These are phyloP conservation scores for Apiospora hydei DNA, from an alignment of 2,329 filamentous ascomycete genomes.

Conservation along the genomic window DNA sequence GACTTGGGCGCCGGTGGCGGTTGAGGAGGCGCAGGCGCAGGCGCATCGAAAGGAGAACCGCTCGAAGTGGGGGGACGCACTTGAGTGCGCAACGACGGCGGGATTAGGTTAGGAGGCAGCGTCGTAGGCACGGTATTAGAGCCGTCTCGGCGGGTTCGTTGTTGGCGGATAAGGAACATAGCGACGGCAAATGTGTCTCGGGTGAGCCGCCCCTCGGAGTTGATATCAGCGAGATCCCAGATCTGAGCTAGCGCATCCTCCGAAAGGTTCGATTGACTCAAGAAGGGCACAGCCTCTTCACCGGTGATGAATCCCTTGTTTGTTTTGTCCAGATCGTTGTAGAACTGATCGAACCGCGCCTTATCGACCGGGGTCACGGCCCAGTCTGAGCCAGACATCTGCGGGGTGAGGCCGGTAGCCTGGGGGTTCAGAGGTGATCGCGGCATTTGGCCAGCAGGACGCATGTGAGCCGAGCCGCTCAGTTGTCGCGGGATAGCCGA, in stretches of 20 bases:
- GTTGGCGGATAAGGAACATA: constrained; percentile 95
- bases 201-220: constrained; percentile 83
- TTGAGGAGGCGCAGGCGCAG: constrained; percentile 39
- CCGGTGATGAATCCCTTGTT: constrained; percentile 87
- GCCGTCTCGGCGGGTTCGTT: constrained; percentile 74
- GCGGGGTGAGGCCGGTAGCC: constrained; percentile 42
- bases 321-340: constrained; percentile 80
- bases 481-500: constrained; percentile 83
- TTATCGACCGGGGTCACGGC: constrained; percentile 85
- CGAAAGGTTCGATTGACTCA: constrained; percentile 88
- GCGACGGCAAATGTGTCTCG: constrained; percentile 95
- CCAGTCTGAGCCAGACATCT: constrained; percentile 74
- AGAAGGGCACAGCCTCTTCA: constrained; percentile 92
- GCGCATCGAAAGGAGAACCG: constrained; percentile 59
- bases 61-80: constrained; percentile 57
- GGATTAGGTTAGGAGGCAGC: constrained; percentile 83
- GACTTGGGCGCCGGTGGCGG: constrained; percentile 67
- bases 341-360: constrained; percentile 85
- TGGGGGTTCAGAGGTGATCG: constrained; percentile 56
- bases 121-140: constrained; percentile 71
- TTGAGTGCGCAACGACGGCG: constrained; percentile 81
- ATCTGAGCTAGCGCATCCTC: constrained; percentile 93
- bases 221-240: constrained; percentile 96
- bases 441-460: constrained; percentile 66
- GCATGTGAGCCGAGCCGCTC: constrained; percentile 71